Percentiles rank a stretch among this genome's conserved stretches.
These are phyloP conservation scores for Ilex aquifolium DNA, from an alignment of 257 asterid genomes.

Conservation along the genomic window DNA sequence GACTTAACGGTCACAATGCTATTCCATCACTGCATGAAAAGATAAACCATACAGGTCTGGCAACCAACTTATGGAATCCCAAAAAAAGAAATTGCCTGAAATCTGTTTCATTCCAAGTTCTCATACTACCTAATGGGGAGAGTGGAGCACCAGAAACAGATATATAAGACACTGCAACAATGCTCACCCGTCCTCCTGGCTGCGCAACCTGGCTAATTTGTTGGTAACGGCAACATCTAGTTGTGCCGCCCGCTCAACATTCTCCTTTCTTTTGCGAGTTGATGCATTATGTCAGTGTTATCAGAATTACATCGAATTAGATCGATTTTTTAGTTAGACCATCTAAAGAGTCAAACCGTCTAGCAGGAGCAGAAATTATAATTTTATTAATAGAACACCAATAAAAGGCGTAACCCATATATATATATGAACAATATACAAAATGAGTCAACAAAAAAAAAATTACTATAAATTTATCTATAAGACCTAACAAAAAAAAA, in stretches of 20 bases:
- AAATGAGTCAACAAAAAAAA: too few species aligned
- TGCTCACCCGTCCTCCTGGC: constrained; percentile 49
- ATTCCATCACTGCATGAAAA: constrained; percentile 4
- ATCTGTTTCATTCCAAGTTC: neutral
- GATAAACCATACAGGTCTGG: neutral
- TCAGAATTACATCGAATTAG: too few species aligned
- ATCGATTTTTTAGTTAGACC: too few species aligned
- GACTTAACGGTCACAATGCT: neutral
- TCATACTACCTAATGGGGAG: too few species aligned
- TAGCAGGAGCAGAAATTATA: too few species aligned
- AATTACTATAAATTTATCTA: too few species aligned
- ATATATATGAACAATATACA: too few species aligned
- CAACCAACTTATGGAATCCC: neutral
- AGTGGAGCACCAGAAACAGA: neutral
- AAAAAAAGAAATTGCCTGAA: too few species aligned
- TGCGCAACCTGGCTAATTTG: constrained; percentile 45
- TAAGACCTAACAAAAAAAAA: too few species aligned
- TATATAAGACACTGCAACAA: neutral
- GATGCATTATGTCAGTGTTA: constrained; percentile 29
- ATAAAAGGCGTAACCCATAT: too few species aligned
- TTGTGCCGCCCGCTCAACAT: constrained; percentile 43
- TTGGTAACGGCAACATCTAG: constrained; percentile 43
- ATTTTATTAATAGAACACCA: too few species aligned
- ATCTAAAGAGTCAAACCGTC: too few species aligned
- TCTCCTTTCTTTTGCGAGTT: constrained; percentile 37